A percentile compares a stretch with the other conserved stretches of the same genome.
Conservation (phyloP, 495 filamentous ascomycete species). For the Astrothelium macrocarpum region DNA sequence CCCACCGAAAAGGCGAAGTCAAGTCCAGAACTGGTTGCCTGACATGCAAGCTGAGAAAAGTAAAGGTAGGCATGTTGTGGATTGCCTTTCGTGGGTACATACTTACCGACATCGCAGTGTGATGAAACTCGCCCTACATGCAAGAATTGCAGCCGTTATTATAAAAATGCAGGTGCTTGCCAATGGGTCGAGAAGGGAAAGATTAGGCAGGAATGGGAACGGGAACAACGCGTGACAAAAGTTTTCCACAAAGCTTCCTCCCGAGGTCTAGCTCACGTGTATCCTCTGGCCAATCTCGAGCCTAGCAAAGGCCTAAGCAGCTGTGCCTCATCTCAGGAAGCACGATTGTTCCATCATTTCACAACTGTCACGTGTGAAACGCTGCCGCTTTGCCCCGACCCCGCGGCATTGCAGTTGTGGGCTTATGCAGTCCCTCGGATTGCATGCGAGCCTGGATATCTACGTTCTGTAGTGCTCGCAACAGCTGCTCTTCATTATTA, state of each 20-base stretch:
- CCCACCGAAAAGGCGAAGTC: neutral
- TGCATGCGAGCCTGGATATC: neutral
- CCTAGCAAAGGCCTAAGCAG: neutral
- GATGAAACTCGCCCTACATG: neutral
- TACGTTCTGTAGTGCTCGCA: neutral
- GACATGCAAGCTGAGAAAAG: neutral
- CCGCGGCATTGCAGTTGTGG: neutral
- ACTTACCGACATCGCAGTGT: neutral
- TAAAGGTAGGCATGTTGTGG: neutral
- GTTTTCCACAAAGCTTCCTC: too few relatives aligned
- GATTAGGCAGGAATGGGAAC: too few relatives aligned
- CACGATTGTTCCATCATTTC: neutral
- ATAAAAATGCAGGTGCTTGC: neutral
- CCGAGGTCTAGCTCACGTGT: too few relatives aligned
- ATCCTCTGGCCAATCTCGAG: too few relatives aligned
- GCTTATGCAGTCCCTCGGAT: neutral
- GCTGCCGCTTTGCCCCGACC: constrained; percentile 1
- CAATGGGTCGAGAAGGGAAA: neutral
- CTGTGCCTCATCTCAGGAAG: neutral
- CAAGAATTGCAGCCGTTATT: neutral
- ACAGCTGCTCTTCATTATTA: constrained; percentile 3
- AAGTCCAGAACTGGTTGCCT: neutral
- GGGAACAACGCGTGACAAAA: too few relatives aligned
- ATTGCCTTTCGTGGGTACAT: neutral
- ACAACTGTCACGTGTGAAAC: neutral